Evolutionary conservation across 345 rosid genomes (phyloP), one percentile per base, ranked within the genome.

Genomic region (Kernera saxatilis): DNA sequence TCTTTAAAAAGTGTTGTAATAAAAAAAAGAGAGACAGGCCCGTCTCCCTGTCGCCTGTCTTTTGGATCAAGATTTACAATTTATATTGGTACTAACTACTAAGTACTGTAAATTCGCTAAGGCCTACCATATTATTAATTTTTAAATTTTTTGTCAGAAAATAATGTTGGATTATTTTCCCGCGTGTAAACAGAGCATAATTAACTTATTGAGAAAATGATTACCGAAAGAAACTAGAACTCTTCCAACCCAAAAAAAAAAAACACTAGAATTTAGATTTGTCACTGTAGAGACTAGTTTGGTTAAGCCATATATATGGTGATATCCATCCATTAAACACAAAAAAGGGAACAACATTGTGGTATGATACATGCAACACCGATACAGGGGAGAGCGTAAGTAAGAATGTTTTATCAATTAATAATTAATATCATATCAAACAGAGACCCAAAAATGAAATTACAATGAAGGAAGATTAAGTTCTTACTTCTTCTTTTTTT

Each of bases 401-500:
- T 72, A 63, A 72, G 64, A 63, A 43, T 43, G 48, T 26, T 36
- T 5, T 60, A 30, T 63, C 48, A 72, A 43, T 41, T 72, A 52
- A 53, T 63, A 51, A 40, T 7, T 50, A 33, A 70, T 37, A 27
- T n/a, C n/a, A 57, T 30, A 40, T 41, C 62, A 54, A 72, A 35
- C 23, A 54, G 17, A 64, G 30, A 21, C 40, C 40, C 39, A 35
- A 43, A 63, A 44, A 27, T 63, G 37, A 63, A 43, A 62, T 41
- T 52, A 43, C 63, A 22, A 19, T 30, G 37, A 62, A 53, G 26
- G 64, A 33, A 43, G 32, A 44, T 54, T 58, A 37, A 48, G 6
- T 59, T 36, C 61, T 71, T 40, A 29, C 75, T 55, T 19, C n/a
- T n/a, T n/a, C n/a, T n/a, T 10, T 14, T 19, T 18, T 52, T 39